Evolutionary conservation across 768 basidiomycete species (phyloP).

Genomic region (Suillus paluster): DNA sequence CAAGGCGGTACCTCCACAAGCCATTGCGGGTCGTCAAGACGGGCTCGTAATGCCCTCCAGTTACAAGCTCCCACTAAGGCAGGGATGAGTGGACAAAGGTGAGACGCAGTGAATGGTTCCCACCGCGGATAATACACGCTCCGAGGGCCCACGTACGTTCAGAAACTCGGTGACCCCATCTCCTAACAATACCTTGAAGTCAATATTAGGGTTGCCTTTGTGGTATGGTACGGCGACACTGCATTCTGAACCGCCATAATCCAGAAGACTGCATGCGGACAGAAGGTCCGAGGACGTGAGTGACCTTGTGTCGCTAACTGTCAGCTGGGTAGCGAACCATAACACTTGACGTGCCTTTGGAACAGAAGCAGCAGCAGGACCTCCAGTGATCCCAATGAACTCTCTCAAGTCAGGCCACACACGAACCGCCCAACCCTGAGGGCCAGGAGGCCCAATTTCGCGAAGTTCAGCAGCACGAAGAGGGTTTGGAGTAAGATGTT

Average conservation of each 20-base stretch:
- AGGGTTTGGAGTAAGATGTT: slow-evolving; percentile 9
- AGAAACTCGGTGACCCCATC: slow-evolving; percentile 9
- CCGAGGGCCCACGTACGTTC: background rate
- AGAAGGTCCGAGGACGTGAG: slow-evolving; percentile 10
- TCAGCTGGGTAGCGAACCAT: background rate
- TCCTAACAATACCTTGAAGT: background rate
- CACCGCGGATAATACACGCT: background rate
- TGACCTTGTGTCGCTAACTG: background rate
- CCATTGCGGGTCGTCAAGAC: slow-evolving; percentile 16
- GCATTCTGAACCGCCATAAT: slow-evolving; percentile 6
- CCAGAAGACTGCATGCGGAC: slow-evolving; percentile 5
- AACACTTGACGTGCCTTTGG: slow-evolving; percentile 1
- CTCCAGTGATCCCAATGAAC: slow-evolving; percentile 10
- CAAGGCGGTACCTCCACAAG: slow-evolving; percentile 15
- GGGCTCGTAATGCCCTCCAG: slow-evolving; percentile 11
- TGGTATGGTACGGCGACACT: slow-evolving; percentile 2
- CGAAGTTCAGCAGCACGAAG: slow-evolving; percentile 13
- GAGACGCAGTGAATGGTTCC: background rate
- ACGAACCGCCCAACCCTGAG: slow-evolving; percentile 6
- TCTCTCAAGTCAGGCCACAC: slow-evolving; percentile 11
- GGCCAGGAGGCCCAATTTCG: background rate
- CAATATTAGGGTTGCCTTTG: background rate
- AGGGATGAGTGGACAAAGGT: background rate
- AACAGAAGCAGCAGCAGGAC: slow-evolving; percentile 6
- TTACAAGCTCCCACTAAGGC: slow-evolving; percentile 7